Evolutionary conservation across 163 green algal genomes (phyloP).

Genomic region (Prototheca wickerhamii): DNA sequence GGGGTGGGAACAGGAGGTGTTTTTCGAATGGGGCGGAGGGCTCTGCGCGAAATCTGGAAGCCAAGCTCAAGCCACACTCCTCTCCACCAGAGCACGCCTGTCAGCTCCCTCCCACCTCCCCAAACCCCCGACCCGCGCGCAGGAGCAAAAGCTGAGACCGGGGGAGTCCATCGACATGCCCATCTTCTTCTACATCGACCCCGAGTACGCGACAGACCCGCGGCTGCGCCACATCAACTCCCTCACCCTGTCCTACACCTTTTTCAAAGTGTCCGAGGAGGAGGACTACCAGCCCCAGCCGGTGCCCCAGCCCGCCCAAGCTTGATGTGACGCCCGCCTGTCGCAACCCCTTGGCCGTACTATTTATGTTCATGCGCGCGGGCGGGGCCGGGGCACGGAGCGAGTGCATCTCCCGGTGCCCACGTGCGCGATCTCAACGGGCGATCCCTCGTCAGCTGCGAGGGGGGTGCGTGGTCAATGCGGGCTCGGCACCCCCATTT

Average conservation of each 20-base stretch:
- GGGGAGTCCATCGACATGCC: constrained; percentile 82
- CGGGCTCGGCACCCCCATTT: too few relatives aligned
- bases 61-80: too few relatives aligned
- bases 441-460: too few relatives aligned
- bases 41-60: too few relatives aligned
- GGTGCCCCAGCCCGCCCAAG: background rate
- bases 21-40: too few relatives aligned
- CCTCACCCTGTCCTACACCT: constrained; percentile 95
- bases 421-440: too few relatives aligned
- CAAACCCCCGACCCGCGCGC: background rate
- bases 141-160: constrained; percentile 70
- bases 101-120: background rate
- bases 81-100: too few relatives aligned
- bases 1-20: too few relatives aligned
- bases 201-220: constrained; percentile 80
- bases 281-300: constrained; percentile 21
- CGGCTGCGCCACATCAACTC: constrained; percentile 72
- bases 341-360: background rate
- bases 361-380: too few relatives aligned
- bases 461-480: too few relatives aligned
- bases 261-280: constrained; percentile 80
- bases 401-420: too few relatives aligned
- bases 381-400: too few relatives aligned
- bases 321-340: background rate
- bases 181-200: constrained; percentile 96